Evolutionary conservation across 148 eudicot species (phyloP).

Genomic region (Amaranthus hypochondriacus): DNA sequence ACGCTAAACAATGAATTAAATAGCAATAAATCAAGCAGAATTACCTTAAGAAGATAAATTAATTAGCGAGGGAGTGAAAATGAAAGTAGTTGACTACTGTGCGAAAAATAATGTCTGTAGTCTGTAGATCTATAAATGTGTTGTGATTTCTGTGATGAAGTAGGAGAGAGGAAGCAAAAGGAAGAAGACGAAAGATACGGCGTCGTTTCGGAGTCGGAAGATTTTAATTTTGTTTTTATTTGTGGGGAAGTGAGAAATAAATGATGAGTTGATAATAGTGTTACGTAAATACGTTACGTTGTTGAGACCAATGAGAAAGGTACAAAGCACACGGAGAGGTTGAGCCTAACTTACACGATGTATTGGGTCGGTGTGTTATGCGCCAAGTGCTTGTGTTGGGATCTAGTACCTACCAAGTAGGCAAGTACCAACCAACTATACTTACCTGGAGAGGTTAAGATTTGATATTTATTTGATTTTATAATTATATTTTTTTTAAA

Average conservation of each 20-base stretch:
- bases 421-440: not conserved
- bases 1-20: not conserved
- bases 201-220: constrained; percentile 17
- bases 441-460: no score
- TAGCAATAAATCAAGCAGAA: not conserved
- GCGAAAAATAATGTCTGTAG: not conserved
- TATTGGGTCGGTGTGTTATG: not conserved
- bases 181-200: constrained; percentile 14
- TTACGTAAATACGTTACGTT: constrained; percentile 17
- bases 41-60: constrained; percentile 12
- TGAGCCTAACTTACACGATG: not conserved
- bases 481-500: no score
- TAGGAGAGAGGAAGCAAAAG: not conserved
- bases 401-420: not conserved
- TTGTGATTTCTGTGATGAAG: constrained; percentile 4
- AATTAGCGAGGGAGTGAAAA: not conserved
- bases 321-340: not conserved
- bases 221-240: not conserved
- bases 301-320: constrained; percentile 14
- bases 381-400: not conserved
- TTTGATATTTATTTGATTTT: no score
- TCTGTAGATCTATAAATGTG: constrained; percentile 2
- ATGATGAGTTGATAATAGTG: not conserved
- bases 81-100: not conserved
- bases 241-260: not conserved